Evolutionary conservation across 805 yeast species (phyloP).

Genomic region (Maudiozyma saulgeensis): DNA sequence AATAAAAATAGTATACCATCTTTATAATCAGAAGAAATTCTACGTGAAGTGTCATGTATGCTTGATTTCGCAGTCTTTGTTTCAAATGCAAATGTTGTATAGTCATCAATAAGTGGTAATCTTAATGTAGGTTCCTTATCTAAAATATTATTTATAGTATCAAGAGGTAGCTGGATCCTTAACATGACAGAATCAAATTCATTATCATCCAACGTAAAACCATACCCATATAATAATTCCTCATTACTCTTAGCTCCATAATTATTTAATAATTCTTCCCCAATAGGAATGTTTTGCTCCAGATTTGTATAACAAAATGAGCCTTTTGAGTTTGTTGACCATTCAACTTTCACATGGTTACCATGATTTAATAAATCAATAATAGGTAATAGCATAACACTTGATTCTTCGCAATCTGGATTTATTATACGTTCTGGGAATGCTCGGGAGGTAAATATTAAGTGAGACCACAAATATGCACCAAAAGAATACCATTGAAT

Average conservation of each 20-base stretch:
- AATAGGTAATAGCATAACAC: conserved; percentile 67
- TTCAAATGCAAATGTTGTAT: conserved; percentile 33
- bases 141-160: conserved; percentile 24
- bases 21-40: conserved; percentile 6
- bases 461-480: conserved; percentile 66
- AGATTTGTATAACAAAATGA: conserved; percentile 42
- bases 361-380: conserved; percentile 72
- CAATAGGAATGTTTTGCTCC: conserved; percentile 14
- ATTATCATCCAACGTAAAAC: conserved; percentile 40
- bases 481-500: conserved; percentile 55
- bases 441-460: conserved; percentile 66
- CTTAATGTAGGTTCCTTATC: conserved; percentile 27
- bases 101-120: conserved; percentile 33
- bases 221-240: conserved; percentile 69
- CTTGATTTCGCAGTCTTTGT: neutral
- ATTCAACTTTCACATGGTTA: conserved; percentile 52
- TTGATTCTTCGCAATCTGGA: conserved; percentile 27
- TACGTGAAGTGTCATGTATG: neutral
- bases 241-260: conserved; percentile 90
- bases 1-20: conserved; percentile 31
- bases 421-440: conserved; percentile 52
- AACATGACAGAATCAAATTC: conserved; percentile 56
- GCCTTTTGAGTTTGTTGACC: conserved; percentile 36
- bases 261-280: conserved; percentile 59
- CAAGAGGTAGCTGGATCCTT: conserved; percentile 32